A percentile compares a stretch with the other conserved stretches of the same genome.
These are phyloP conservation scores for Colletotrichum spaethianum DNA, from an alignment of 2,329 filamentous ascomycete genomes.

Conservation along the genomic window DNA sequence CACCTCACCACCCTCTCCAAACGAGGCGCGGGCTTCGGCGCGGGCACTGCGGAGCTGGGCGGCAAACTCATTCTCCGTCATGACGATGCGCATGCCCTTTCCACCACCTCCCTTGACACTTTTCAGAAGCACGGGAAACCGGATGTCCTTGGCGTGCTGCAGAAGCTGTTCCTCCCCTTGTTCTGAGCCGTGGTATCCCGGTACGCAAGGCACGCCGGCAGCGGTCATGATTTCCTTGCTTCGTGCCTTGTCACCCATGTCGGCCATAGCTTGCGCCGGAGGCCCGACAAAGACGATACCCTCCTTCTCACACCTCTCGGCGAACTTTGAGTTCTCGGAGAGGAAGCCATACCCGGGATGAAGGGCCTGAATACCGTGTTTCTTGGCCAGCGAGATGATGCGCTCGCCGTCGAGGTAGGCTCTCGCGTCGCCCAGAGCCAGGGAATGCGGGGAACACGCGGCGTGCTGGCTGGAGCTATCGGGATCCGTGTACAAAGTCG, in stretches of 20 bases:
- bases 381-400: slow-evolving; percentile 90
- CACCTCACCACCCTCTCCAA: slow-evolving; percentile 84
- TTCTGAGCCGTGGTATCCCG: slow-evolving; percentile 91
- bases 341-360: slow-evolving; percentile 98
- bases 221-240: slow-evolving; percentile 97
- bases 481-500: slow-evolving; percentile 94
- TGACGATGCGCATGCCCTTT: slow-evolving; percentile 86
- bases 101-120: slow-evolving; percentile 86
- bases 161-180: slow-evolving; percentile 77
- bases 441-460: slow-evolving; percentile 83
- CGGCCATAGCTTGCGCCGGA: slow-evolving; percentile 83
- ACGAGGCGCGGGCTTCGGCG: slow-evolving; percentile 82
- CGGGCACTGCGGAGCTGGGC: slow-evolving; percentile 80
- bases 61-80: slow-evolving; percentile 77
- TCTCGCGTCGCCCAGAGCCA: slow-evolving; percentile 85
- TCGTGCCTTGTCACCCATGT: slow-evolving; percentile 94
- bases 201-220: slow-evolving; percentile 96
- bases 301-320: slow-evolving; percentile 87
- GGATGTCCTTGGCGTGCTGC: slow-evolving; percentile 78
- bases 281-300: slow-evolving; percentile 96
- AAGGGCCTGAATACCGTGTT: slow-evolving; percentile 89
- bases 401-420: slow-evolving; percentile 95
- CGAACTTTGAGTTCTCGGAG: slow-evolving; percentile 94
- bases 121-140: slow-evolving; percentile 82
- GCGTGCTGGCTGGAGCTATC: slow-evolving; percentile 92